Evolutionary conservation across 306 rosid genomes (phyloP), one percentile per base, ranked within the genome.

Genomic region (Pterocarpus macrocarpus): DNA sequence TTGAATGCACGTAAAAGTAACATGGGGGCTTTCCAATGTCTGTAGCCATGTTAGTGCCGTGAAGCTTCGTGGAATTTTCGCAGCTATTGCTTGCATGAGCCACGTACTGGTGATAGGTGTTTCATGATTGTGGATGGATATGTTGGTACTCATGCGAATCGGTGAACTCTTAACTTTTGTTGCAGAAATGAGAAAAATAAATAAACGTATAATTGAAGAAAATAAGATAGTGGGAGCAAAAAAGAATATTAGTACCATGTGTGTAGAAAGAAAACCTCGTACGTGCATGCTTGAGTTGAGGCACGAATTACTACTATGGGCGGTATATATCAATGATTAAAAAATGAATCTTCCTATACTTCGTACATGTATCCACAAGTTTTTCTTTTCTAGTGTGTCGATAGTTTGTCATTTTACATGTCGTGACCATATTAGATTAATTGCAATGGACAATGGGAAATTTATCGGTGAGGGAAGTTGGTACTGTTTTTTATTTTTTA

Each of bases 41-140:
- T 34, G 33, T 49, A 69, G 61, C 43, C 2, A 32, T 30, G 50
- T n/a, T 22, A 49, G 38, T 41, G 66, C 41, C 16, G 4, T 85
- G 86, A 82, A 86, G 69, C 82, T 86, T 86, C 89, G 58, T 0
- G 49, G 89, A 82, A 82, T 10, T 69, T 86, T 86, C 89, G n/a
- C 10, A 11, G 41, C 41, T 1, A 14, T 65, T 75, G 66, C 47
- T 49, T 72, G 69, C 41, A 34, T 77, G 79, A 85, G 78, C 59
- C 86, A 73, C 81, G 83, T 77, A 76, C 28, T 52, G 15, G n/a
- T 32, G 59, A 45, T 33, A 5, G 45, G 41, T 59, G 52, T 45
- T 64, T 50, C 43, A 3, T 76, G 32, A 16, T 4, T 17, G 8
- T 76, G 34, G 64, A 69, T 63, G n/a, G 72, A 47, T 47, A 41